Conservation (phyloP, 73 alveolate genomes). For the Urostyla sp. region DNA sequence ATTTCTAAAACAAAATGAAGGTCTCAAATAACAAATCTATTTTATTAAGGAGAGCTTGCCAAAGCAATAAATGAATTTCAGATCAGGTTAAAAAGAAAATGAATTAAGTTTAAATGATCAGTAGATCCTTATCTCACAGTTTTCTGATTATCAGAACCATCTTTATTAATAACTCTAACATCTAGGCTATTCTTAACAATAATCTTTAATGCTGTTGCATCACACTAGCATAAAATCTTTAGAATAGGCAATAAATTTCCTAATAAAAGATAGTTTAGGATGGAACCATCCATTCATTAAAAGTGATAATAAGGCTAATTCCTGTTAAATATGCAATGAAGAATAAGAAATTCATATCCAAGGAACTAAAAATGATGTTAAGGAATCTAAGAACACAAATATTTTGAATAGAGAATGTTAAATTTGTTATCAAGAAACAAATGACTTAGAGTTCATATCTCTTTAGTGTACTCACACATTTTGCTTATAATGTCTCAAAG, state of each 20-base stretch:
- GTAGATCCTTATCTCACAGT: no score
- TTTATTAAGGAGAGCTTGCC: no score
- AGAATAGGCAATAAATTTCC: constrained; percentile 38
- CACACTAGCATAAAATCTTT: no score
- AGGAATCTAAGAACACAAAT: background rate
- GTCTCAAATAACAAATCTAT: no score
- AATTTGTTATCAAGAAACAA: constrained; percentile 28
- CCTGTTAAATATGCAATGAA: constrained; percentile 28
- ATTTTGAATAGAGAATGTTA: constrained; percentile 1
- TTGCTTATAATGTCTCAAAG: constrained; percentile 42
- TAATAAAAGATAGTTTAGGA: constrained; percentile 25
- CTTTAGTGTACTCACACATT: constrained; percentile 31
- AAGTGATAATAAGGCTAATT: background rate
- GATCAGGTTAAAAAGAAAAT: no score
- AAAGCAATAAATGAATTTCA: no score
- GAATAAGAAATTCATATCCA: constrained; percentile 8
- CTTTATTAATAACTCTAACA: no score
- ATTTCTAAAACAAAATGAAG: no score
- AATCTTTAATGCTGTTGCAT: no score
- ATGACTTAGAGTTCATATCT: background rate
- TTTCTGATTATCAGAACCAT: no score
- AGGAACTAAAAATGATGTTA: background rate
- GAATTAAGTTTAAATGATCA: no score
- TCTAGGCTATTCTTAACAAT: no score
- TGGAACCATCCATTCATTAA: constrained; percentile 35